Percentiles rank a stretch among this genome's conserved stretches.
Conservation (phyloP, 331 rosid genomes). For the Telfairia occidentalis region DNA sequence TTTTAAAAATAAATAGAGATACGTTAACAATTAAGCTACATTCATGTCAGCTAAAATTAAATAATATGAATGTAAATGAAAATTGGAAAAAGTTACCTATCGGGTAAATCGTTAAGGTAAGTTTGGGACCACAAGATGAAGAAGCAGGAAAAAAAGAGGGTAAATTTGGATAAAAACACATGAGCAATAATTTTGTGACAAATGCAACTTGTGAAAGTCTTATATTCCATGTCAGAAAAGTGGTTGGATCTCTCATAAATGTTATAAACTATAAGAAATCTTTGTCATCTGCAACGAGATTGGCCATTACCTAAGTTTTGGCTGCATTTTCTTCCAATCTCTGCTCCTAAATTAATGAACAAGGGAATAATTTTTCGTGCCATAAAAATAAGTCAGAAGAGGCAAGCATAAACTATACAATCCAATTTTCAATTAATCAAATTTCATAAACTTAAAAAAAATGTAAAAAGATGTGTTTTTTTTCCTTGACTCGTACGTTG, state of each 20-base stretch:
- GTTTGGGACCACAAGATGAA: too few relatives aligned
- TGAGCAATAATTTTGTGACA: not conserved
- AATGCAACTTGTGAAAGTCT: not conserved
- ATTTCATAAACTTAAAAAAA: not conserved
- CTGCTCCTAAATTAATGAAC: not conserved
- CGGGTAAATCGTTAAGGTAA: not conserved
- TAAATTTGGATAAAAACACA: not conserved
- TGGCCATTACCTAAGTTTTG: not conserved
- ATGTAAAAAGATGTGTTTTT: not conserved
- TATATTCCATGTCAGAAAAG: not conserved
- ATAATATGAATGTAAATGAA: not conserved
- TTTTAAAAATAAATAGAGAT: too few relatives aligned
- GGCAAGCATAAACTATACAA: not conserved
- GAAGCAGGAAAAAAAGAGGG: too few relatives aligned
- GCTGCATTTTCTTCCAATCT: not conserved
- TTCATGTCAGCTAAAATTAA: too few relatives aligned
- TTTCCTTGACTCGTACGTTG: not conserved
- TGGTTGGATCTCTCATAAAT: not conserved
- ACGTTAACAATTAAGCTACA: too few relatives aligned
- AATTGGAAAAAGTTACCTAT: not conserved
- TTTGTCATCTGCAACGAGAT: not conserved
- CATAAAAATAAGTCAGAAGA: not conserved
- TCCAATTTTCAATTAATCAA: not conserved
- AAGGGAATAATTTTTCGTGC: not conserved
- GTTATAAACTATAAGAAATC: not conserved